Conservation (phyloP, 2,329 filamentous ascomycete species). For the Clonostachys rhizophaga region DNA sequence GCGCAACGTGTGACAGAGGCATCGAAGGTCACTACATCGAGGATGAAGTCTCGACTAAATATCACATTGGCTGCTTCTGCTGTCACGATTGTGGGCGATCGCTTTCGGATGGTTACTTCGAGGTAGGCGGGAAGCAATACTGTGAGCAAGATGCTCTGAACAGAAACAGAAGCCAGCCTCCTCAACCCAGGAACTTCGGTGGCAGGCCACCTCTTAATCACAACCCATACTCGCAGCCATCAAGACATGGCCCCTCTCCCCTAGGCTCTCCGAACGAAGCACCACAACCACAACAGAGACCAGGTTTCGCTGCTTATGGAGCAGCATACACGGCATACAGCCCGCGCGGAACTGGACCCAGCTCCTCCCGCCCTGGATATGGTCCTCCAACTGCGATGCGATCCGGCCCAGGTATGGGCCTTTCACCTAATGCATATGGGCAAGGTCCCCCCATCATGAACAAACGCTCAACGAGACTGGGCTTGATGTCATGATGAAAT, state of each 20-base stretch:
- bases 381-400: constrained; percentile 10
- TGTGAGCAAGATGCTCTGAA: constrained; percentile 83
- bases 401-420: constrained; percentile 7
- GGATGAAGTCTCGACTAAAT: constrained; percentile 72
- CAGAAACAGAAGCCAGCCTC: constrained; percentile 38
- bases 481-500: constrained; percentile 39
- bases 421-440: constrained; percentile 2
- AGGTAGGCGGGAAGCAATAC: constrained; percentile 73
- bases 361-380: constrained; percentile 14
- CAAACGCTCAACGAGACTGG: constrained; percentile 57
- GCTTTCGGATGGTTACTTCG: constrained; percentile 83
- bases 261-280: too few relatives aligned
- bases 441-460: constrained; percentile 46
- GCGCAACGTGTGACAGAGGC: constrained; percentile 71
- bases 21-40: constrained; percentile 95
- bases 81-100: constrained; percentile 74
- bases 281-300: too few relatives aligned
- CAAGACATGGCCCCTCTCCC: too few relatives aligned
- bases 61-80: constrained; percentile 82
- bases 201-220: not conserved
- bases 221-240: too few relatives aligned
- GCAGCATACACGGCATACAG: too few relatives aligned
- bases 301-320: too few relatives aligned
- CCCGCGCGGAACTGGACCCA: constrained; percentile 5
- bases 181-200: constrained; percentile 1